Conservation (phyloP, 148 eudicot species). For the Pharnaceum exiguum region DNA sequence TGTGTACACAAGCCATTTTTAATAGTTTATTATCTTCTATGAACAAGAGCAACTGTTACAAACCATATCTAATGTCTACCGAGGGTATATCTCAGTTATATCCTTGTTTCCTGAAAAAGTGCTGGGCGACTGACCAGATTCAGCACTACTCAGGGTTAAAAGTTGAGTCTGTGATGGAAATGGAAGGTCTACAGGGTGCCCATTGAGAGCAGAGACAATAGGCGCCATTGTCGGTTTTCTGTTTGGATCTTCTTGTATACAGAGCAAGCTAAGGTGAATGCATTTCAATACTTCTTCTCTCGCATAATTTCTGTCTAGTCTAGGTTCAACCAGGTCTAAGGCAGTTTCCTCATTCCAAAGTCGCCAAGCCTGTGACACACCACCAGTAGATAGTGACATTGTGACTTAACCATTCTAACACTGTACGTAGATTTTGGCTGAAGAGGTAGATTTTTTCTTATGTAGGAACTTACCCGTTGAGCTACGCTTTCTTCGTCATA, state of each 20-base stretch:
- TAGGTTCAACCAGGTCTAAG: constrained; percentile 13
- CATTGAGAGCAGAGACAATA: constrained; percentile 13
- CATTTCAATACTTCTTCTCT: constrained; percentile 18
- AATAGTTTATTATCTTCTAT: no score
- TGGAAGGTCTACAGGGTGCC: background rate
- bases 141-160: background rate
- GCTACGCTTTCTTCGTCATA: no score
- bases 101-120: background rate
- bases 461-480: no score
- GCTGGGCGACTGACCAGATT: background rate
- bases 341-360: no score
- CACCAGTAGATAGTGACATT: no score
- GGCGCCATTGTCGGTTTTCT: constrained; percentile 21
- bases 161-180: background rate
- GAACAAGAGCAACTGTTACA: no score
- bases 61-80: no score
- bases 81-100: background rate
- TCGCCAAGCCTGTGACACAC: no score
- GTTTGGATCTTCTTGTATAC: constrained; percentile 21
- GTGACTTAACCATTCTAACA: no score
- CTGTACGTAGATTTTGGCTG: no score
- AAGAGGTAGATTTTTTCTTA: no score
- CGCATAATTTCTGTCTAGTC: constrained; percentile 9
- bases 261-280: constrained; percentile 24
- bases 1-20: no score